Conservation (phyloP, 2,329 filamentous ascomycete species). For the Shiraia bambusicola region DNA sequence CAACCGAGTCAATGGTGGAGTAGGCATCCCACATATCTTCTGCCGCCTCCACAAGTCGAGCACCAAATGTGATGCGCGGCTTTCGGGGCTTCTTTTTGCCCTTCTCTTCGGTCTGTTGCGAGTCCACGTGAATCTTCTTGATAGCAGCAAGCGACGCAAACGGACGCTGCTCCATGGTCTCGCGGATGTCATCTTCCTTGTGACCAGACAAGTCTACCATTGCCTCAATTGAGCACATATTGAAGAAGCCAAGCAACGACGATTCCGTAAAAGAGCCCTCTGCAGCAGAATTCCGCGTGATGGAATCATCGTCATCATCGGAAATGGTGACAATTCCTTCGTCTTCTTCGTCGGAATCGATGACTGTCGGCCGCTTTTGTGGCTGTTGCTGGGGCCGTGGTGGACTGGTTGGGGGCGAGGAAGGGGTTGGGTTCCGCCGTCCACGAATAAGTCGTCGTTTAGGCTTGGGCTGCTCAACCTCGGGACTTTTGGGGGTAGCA, state of each 20-base stretch:
- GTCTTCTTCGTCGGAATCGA: slow-evolving; percentile 34
- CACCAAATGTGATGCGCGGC: slow-evolving; percentile 59
- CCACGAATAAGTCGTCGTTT: slow-evolving; percentile 54
- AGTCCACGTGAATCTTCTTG: slow-evolving; percentile 58
- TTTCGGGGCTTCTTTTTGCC: slow-evolving; percentile 38
- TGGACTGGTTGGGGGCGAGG: slow-evolving; percentile 19
- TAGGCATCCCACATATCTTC: slow-evolving; percentile 76
- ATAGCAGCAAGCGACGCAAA: slow-evolving; percentile 69
- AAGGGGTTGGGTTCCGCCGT: slow-evolving; percentile 42
- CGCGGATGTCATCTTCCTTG: slow-evolving; percentile 66
- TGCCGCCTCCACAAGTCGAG: slow-evolving; percentile 67
- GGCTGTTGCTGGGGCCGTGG: slow-evolving; percentile 20
- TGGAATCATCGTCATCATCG: slow-evolving; percentile 45
- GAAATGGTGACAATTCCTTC: slow-evolving; percentile 40
- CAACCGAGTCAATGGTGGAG: slow-evolving; percentile 78
- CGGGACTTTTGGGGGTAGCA: slow-evolving; percentile 16
- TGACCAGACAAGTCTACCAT: slow-evolving; percentile 80
- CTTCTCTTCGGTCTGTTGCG: slow-evolving; percentile 28
- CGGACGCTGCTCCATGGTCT: slow-evolving; percentile 72
- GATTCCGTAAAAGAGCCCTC: slow-evolving; percentile 46
- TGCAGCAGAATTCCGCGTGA: slow-evolving; percentile 38
- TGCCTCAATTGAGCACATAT: slow-evolving; percentile 72
- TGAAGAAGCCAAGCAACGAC: slow-evolving; percentile 77
- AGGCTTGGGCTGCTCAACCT: slow-evolving; percentile 23
- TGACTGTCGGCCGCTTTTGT: slow-evolving; percentile 12